Conservation (phyloP, 2,329 filamentous ascomycete genomes). For the Fusarium chuoi region DNA sequence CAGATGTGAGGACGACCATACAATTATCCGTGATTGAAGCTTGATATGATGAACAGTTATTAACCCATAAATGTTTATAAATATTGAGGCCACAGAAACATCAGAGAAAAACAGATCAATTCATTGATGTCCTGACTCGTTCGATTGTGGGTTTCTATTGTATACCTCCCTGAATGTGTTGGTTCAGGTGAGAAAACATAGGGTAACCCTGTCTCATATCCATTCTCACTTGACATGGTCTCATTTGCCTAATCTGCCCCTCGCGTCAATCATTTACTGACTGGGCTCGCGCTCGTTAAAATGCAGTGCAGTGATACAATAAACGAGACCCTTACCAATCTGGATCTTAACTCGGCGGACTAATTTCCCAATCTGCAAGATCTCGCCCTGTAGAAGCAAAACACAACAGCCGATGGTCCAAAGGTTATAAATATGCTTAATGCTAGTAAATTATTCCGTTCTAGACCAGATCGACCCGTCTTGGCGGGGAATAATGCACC, state of each 20-base stretch:
- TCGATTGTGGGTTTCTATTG: not conserved
- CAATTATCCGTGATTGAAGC: not conserved
- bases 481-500: conserved; percentile 3
- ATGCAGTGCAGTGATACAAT: not conserved
- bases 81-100: not conserved
- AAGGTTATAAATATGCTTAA: conserved; percentile 14
- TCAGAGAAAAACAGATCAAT: not conserved
- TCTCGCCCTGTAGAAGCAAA: not conserved
- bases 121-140: not conserved
- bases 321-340: not conserved
- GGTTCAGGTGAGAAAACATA: not conserved
- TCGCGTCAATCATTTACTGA: not conserved
- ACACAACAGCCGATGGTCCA: not conserved
- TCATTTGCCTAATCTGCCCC: conserved; percentile 1
- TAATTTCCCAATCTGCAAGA: conserved; percentile 14
- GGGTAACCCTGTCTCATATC: not conserved
- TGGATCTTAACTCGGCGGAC: not conserved
- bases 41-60: not conserved
- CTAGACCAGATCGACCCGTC: conserved; percentile 27
- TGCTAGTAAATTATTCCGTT: conserved; percentile 10
- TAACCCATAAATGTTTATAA: not conserved
- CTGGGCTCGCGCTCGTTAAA: not conserved
- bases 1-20: fast-evolving
- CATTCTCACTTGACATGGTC: no score
- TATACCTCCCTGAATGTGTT: not conserved